Conservation (phyloP, 345 rosid species). For the Eucalyptus urophylla region DNA sequence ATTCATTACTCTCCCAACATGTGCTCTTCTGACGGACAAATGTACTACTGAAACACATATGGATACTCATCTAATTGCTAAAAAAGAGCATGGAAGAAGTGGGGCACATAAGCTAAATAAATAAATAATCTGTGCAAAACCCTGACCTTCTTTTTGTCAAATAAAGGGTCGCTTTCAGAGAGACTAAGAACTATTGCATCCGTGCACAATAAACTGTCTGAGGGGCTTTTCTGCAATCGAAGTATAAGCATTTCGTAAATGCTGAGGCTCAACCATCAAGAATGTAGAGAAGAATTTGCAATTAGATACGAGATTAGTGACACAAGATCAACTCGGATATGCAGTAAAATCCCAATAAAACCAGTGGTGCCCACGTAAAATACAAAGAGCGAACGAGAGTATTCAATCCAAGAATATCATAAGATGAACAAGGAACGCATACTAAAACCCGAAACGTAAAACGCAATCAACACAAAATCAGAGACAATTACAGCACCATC, state of each 20-base stretch:
- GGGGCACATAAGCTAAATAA: background rate
- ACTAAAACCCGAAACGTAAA: background rate
- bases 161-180: slow-evolving; percentile 35
- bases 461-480: background rate
- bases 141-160: slow-evolving; percentile 55
- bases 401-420: background rate
- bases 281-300: background rate
- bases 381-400: background rate
- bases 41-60: background rate
- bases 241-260: background rate
- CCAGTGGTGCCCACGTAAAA: rapidly evolving
- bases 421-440: background rate
- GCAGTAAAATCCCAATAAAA: background rate
- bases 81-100: background rate
- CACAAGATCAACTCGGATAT: rapidly evolving
- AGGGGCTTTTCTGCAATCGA: slow-evolving; percentile 24
- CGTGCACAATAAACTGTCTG: slow-evolving; percentile 2
- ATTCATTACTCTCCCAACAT: background rate
- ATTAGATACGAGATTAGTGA: rapidly evolving
- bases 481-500: background rate
- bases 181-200: slow-evolving; percentile 38
- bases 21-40: background rate
- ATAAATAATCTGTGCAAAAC: background rate
- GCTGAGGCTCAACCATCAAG: background rate
- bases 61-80: background rate